These are phyloP conservation scores for Talaromyces ruber DNA, from an alignment of 495 filamentous ascomycete genomes.

Conservation along the genomic window DNA sequence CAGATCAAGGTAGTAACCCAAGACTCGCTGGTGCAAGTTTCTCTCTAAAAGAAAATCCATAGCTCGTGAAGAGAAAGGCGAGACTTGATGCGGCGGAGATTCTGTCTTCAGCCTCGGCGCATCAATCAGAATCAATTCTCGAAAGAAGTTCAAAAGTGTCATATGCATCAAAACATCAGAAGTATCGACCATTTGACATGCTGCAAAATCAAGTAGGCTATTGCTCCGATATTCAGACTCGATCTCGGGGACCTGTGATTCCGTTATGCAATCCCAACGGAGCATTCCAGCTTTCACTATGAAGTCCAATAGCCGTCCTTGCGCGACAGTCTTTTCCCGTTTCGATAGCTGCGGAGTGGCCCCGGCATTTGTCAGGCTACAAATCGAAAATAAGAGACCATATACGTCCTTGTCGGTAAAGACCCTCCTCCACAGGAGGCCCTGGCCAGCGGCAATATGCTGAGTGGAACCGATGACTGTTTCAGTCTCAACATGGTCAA, in stretches of 20 bases:
- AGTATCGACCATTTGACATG: conserved; percentile 64
- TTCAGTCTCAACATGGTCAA: conserved; percentile 47
- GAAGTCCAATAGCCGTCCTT: conserved; percentile 66
- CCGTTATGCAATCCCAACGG: conserved; percentile 53
- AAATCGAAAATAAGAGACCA: conserved; percentile 51
- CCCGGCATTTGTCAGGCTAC: conserved; percentile 36
- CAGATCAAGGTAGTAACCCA: conserved; percentile 45
- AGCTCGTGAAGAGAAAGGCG: conserved; percentile 41
- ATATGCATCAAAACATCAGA: conserved; percentile 74
- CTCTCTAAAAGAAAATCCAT: conserved; percentile 45
- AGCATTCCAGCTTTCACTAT: conserved; percentile 57
- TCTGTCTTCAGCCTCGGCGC: conserved; percentile 24
- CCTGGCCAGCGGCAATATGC: conserved; percentile 44
- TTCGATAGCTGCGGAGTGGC: conserved; percentile 38
- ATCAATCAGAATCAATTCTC: conserved; percentile 47
- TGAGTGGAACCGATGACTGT: conserved; percentile 18
- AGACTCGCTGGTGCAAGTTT: conserved; percentile 40
- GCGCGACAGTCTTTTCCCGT: conserved; percentile 64
- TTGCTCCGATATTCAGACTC: conserved; percentile 43
- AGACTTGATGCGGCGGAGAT: conserved; percentile 20
- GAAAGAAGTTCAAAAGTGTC: conserved; percentile 68
- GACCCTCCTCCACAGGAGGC: conserved; percentile 63
- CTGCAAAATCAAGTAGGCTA: conserved; percentile 68
- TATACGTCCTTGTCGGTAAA: conserved; percentile 63
- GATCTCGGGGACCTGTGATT: conserved; percentile 50